Conservation (phyloP, 305 asterid species). For the Solanum hybrid region DNA sequence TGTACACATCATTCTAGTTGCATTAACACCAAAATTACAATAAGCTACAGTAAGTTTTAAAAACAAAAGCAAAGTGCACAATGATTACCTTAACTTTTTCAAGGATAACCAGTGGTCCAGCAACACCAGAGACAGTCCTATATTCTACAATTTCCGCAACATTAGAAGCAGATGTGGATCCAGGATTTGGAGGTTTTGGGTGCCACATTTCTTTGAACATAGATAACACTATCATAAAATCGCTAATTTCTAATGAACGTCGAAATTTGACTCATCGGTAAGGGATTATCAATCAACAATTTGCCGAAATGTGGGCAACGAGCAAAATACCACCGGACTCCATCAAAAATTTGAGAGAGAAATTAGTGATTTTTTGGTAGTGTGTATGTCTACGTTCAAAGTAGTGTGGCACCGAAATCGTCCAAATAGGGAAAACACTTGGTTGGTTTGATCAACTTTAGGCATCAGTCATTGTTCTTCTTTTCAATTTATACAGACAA, state of each 20-base stretch:
- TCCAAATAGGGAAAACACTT: not conserved
- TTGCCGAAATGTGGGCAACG: not conserved
- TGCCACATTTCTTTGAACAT: not conserved
- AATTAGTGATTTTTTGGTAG: not conserved
- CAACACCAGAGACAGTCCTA: slow-evolving; percentile 97
- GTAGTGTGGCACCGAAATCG: not conserved
- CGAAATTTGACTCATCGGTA: not conserved
- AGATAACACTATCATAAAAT: not conserved
- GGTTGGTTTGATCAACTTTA: not conserved
- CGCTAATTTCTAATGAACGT: not conserved
- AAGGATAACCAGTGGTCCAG: slow-evolving; percentile 96
- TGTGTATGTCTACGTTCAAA: not conserved
- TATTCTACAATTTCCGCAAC: slow-evolving; percentile 47
- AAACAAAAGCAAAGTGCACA: not conserved
- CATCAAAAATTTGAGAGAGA: not conserved
- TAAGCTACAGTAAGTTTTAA: not conserved
- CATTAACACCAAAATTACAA: not conserved
- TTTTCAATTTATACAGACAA: not conserved
- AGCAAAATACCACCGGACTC: not conserved
- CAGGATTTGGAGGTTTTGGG: not conserved
- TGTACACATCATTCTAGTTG: not conserved
- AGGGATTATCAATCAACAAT: not conserved
- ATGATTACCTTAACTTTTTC: slow-evolving; percentile 85
- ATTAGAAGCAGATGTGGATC: not conserved
- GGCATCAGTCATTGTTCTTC: not conserved